phyloP scores from a whole-genome alignment of 2,329 filamentous ascomycete genomes.

The Aschersonia sp. region DNA sequence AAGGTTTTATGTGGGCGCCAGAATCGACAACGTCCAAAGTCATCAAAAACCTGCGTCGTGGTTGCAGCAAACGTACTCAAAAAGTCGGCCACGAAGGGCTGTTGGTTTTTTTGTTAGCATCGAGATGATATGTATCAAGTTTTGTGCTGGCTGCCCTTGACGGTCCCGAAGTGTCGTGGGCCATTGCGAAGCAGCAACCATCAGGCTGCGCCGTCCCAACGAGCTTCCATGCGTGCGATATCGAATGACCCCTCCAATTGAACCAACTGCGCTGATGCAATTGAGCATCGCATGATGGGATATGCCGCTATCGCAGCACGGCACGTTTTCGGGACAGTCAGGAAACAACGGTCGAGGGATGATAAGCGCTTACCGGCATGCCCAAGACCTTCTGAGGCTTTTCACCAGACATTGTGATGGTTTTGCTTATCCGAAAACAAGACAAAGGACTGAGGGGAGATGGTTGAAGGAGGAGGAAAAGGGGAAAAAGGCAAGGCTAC shows the following conservation, averaged over 20 bases:
- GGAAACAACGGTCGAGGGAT: conserved; percentile 2
- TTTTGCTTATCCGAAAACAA: conserved; percentile 23
- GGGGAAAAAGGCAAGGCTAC: conserved; percentile 25
- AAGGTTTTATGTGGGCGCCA: conserved; percentile 1
- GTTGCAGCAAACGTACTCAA: conserved; percentile 60
- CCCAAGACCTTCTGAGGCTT: conserved; percentile 46
- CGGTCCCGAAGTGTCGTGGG: too few relatives aligned
- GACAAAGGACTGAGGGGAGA: conserved; percentile 49
- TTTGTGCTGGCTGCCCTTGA: too few relatives aligned
- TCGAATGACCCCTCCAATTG: not conserved
- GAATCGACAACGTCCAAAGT: conserved; percentile 4
- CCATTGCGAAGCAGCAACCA: too few relatives aligned
- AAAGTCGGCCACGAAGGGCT: conserved; percentile 97
- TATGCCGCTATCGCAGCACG: too few relatives aligned
- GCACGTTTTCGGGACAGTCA: not conserved
- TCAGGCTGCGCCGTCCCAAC: not conserved
- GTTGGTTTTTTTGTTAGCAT: conserved; percentile 6
- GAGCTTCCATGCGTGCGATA: not conserved
- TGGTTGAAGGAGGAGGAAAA: conserved; percentile 27
- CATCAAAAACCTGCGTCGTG: not conserved
- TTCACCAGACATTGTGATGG: conserved; percentile 38
- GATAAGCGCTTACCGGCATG: conserved; percentile 45
- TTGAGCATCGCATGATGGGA: conserved; percentile 3
- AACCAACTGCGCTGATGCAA: conserved; percentile 5
- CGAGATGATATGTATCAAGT: too few relatives aligned